Conservation (phyloP, 1,284 basidiomycete species). For the Exobasidium rhododendri region DNA sequence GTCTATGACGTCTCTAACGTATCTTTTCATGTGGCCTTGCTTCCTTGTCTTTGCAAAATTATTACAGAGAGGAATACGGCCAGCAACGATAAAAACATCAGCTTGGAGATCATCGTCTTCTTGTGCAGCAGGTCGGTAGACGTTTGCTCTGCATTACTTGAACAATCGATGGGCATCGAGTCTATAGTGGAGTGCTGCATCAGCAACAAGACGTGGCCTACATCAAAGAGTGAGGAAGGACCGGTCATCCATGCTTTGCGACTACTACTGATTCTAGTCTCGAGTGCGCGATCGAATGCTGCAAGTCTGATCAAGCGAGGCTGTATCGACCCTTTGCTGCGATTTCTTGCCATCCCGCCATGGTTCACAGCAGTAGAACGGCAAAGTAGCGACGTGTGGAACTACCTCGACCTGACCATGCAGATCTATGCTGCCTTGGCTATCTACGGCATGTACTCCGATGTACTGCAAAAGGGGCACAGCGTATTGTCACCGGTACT, state of each 20-base stretch:
- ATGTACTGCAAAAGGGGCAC: conserved; percentile 59
- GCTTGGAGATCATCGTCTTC: neutral
- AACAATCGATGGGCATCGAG: neutral
- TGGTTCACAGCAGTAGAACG: conserved; percentile 55
- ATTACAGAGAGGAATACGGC: neutral
- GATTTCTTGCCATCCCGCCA: conserved; percentile 69
- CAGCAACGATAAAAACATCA: neutral
- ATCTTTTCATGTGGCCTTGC: neutral
- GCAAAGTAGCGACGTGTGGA: conserved; percentile 58
- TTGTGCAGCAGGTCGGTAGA: neutral
- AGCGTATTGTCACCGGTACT: conserved; percentile 13
- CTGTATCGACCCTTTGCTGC: conserved; percentile 67
- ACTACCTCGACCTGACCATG: conserved; percentile 62
- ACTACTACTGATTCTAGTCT: conserved; percentile 65
- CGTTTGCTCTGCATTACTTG: neutral
- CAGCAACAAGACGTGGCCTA: conserved; percentile 15
- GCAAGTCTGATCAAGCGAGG: conserved; percentile 59
- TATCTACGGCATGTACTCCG: conserved; percentile 72
- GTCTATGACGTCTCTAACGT: neutral
- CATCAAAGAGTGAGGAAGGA: neutral
- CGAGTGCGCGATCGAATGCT: conserved; percentile 69
- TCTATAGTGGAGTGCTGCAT: neutral
- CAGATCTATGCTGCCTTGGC: conserved; percentile 67
- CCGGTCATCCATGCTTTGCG: conserved; percentile 55
- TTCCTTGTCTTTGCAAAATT: neutral